Conservation (phyloP, 1,139 yeast genomes). For the Geotrichum cucujoidarum region DNA sequence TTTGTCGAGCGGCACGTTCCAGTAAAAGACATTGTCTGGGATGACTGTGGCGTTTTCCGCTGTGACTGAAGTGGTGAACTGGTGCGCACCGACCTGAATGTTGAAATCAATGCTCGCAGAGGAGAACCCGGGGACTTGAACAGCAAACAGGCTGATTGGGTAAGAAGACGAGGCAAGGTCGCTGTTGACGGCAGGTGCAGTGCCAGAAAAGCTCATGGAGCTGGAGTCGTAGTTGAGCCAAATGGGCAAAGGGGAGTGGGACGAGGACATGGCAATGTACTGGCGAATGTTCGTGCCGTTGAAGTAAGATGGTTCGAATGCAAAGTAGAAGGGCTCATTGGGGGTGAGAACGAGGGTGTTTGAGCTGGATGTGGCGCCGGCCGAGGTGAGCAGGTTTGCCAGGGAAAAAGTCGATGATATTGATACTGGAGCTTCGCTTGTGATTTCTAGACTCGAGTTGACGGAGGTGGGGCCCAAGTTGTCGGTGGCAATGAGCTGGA, state of each 20-base stretch:
- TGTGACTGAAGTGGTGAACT: slow-evolving; percentile 57
- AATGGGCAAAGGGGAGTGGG: slow-evolving; percentile 82
- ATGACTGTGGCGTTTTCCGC: slow-evolving; percentile 55
- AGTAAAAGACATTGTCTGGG: slow-evolving; percentile 49
- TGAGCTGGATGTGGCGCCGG: slow-evolving; percentile 6
- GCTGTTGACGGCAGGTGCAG: slow-evolving; percentile 81
- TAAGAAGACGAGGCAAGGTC: slow-evolving; percentile 73
- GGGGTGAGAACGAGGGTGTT: slow-evolving; percentile 72
- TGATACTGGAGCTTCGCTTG: slow-evolving; percentile 30
- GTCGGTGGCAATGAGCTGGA: slow-evolving; percentile 64
- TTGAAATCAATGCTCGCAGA: slow-evolving; percentile 68
- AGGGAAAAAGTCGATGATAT: slow-evolving; percentile 1
- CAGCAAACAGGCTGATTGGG: slow-evolving; percentile 66
- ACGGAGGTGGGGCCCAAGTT: slow-evolving; percentile 43
- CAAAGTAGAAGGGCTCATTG: slow-evolving; percentile 56
- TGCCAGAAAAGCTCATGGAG: slow-evolving; percentile 66
- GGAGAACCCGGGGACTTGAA: slow-evolving; percentile 71
- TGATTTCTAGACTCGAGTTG: slow-evolving; percentile 55
- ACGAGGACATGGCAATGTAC: slow-evolving; percentile 76
- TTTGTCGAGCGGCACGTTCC: slow-evolving; percentile 55
- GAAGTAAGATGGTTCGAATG: slow-evolving; percentile 50
- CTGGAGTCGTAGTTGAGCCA: slow-evolving; percentile 68
- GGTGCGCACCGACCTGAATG: slow-evolving; percentile 82
- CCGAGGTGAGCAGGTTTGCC: background rate
- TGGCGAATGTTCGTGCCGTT: slow-evolving; percentile 43